Percentiles rank a stretch among this genome's conserved stretches.
phyloP scores from a whole-genome alignment of 805 yeast species.

The Kuraishia floccosa region DNA sequence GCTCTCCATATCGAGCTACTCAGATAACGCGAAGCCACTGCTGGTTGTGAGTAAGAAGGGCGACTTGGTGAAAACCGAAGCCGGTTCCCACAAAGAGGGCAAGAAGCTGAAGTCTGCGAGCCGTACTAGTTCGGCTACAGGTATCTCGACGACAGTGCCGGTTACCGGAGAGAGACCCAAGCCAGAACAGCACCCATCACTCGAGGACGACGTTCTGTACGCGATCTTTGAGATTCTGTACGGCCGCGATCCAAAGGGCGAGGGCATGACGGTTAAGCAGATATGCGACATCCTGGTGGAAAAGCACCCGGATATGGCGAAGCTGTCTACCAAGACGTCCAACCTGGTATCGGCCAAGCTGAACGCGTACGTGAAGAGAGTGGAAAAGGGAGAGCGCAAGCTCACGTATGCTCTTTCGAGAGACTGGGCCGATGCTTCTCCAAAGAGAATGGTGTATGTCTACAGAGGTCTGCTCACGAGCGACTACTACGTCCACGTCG shows the following conservation, averaged over 20 bases:
- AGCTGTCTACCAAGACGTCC: conserved; percentile 67
- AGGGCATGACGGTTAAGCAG: conserved; percentile 87
- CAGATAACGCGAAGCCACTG: background rate
- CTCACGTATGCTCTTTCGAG: conserved; percentile 67
- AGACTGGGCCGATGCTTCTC: conserved; percentile 88
- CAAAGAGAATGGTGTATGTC: conserved; percentile 81
- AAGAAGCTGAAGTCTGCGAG: conserved; percentile 4
- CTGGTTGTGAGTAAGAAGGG: background rate
- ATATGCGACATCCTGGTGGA: conserved; percentile 67
- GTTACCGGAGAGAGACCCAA: conserved; percentile 67
- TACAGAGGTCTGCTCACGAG: conserved; percentile 68
- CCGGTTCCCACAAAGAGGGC: too few species aligned
- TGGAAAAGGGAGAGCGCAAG: conserved; percentile 71
- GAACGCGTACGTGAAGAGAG: conserved; percentile 77
- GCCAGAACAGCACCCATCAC: conserved; percentile 55
- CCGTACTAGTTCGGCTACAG: conserved; percentile 45
- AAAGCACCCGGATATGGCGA: conserved; percentile 78
- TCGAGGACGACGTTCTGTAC: conserved; percentile 66
- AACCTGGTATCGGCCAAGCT: conserved; percentile 73
- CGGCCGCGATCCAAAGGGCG: conserved; percentile 56
- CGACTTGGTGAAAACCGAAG: too few species aligned
- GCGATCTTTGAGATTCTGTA: conserved; percentile 65
- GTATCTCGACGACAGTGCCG: conserved; percentile 70
- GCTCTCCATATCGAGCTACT: conserved; percentile 7
- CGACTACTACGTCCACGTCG: conserved; percentile 67